Percentiles rank a stretch among this genome's conserved stretches.
Evolutionary conservation across 1,139 yeast species (phyloP).

Genomic region (Kodamaea anthophila): DNA sequence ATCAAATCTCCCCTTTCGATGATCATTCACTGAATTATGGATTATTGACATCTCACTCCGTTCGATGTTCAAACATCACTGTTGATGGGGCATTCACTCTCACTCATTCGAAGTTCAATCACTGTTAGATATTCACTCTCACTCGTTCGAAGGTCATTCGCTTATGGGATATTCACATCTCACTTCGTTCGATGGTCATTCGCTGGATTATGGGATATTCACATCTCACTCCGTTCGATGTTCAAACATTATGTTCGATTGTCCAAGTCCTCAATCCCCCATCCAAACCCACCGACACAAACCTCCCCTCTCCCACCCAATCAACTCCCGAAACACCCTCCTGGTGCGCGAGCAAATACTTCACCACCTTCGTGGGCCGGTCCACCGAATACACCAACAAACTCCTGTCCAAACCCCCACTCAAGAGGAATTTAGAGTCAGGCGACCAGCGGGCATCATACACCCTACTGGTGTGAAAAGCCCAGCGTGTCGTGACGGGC

Average conservation of each 20-base stretch:
- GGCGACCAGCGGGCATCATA: slow-evolving; percentile 72
- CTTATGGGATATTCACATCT: too few relatives aligned
- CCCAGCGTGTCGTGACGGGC: slow-evolving; percentile 86
- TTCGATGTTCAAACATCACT: too few relatives aligned
- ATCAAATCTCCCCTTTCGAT: too few relatives aligned
- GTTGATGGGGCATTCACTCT: too few relatives aligned
- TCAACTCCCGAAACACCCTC: slow-evolving; percentile 73
- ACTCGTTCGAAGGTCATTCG: too few relatives aligned
- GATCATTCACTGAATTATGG: too few relatives aligned
- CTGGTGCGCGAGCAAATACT: slow-evolving; percentile 76
- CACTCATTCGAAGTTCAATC: too few relatives aligned
- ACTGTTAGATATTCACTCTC: too few relatives aligned
- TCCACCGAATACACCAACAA: slow-evolving; percentile 73
- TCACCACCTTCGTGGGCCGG: slow-evolving; percentile 71
- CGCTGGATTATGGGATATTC: too few relatives aligned
- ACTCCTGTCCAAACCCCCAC: slow-evolving; percentile 82
- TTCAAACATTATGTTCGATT: slow-evolving; percentile 27
- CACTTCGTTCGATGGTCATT: too few relatives aligned
- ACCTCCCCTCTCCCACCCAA: slow-evolving; percentile 48
- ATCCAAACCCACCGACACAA: slow-evolving; percentile 76
- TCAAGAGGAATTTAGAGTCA: slow-evolving; percentile 65
- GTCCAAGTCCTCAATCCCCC: slow-evolving; percentile 76
- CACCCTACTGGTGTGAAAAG: slow-evolving; percentile 83
- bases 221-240: too few relatives aligned
- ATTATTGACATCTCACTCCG: too few relatives aligned